These are phyloP conservation scores for Trichophyton simii DNA, from an alignment of 2,329 filamentous ascomycete genomes.

Conservation along the genomic window DNA sequence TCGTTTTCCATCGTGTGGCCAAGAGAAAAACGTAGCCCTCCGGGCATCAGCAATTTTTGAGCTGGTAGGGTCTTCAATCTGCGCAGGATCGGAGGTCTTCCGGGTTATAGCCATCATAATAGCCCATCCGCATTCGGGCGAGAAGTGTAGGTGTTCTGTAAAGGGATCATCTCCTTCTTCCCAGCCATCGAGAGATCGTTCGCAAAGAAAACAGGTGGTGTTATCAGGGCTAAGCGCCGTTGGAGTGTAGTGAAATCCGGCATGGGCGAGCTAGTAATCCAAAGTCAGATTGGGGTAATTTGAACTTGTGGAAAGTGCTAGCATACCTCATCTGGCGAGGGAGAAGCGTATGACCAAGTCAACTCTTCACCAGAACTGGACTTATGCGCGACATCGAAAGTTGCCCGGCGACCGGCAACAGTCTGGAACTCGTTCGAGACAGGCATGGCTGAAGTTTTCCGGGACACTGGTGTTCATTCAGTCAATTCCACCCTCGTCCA, in stretches of 20 bases:
- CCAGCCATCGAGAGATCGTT: conserved; percentile 80
- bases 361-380: conserved; percentile 43
- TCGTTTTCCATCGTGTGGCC: conserved; percentile 71
- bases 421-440: conserved; percentile 29
- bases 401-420: conserved; percentile 63
- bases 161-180: conserved; percentile 74
- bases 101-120: conserved; percentile 51
- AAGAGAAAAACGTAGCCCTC: conserved; percentile 65
- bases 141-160: conserved; percentile 73
- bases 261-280: conserved; percentile 59
- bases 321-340: conserved; percentile 51
- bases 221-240: conserved; percentile 68
- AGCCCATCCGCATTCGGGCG: conserved; percentile 76
- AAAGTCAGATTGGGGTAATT: conserved; percentile 7
- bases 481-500: not conserved
- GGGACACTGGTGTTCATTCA: not conserved
- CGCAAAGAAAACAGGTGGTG: conserved; percentile 76
- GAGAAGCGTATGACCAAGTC: conserved; percentile 71
- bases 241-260: conserved; percentile 84
- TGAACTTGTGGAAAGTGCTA: conserved; percentile 12
- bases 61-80: conserved; percentile 59
- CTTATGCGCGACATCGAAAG: conserved; percentile 55
- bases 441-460: not conserved
- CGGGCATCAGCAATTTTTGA: conserved; percentile 62
- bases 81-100: conserved; percentile 32